Conservation (phyloP, 2,329 filamentous ascomycete genomes). For the Fusarium sublunatum region DNA sequence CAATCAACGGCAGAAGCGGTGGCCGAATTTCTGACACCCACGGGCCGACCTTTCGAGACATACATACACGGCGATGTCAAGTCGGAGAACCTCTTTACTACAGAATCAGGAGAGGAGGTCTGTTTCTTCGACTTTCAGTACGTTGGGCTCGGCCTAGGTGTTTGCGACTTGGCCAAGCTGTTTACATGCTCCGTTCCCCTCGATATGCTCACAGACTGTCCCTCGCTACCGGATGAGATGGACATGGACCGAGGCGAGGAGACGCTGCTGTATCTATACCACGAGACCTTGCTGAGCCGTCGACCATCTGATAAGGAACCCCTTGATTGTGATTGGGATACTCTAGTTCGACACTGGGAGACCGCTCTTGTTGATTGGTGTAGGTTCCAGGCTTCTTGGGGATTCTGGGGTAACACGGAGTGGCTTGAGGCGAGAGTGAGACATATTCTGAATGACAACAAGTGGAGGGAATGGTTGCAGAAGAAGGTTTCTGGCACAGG, state of each 20-base stretch:
- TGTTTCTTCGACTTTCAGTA: slow-evolving; percentile 79
- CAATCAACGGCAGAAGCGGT: slow-evolving; percentile 63
- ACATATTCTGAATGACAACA: slow-evolving; percentile 58
- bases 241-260: slow-evolving; percentile 63
- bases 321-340: slow-evolving; percentile 62
- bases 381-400: slow-evolving; percentile 69
- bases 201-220: slow-evolving; percentile 57
- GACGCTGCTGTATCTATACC: slow-evolving; percentile 63
- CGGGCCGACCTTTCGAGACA: slow-evolving; percentile 60
- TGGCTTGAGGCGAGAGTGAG: slow-evolving; percentile 68
- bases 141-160: slow-evolving; percentile 70
- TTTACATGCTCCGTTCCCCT: slow-evolving; percentile 74
- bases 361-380: slow-evolving; percentile 75
- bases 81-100: slow-evolving; percentile 74
- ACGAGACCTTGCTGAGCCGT: slow-evolving; percentile 48
- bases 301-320: neutral
- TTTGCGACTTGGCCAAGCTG: slow-evolving; percentile 73
- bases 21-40: slow-evolving; percentile 62
- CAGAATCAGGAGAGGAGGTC: slow-evolving; percentile 58
- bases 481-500: slow-evolving; percentile 15
- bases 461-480: slow-evolving; percentile 60
- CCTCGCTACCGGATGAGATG: slow-evolving; percentile 53
- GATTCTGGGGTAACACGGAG: slow-evolving; percentile 69
- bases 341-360: slow-evolving; percentile 72
- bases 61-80: slow-evolving; percentile 77